phyloP scores from a whole-genome alignment of 2,329 filamentous ascomycete genomes.

The Sarocladium oryzae region DNA sequence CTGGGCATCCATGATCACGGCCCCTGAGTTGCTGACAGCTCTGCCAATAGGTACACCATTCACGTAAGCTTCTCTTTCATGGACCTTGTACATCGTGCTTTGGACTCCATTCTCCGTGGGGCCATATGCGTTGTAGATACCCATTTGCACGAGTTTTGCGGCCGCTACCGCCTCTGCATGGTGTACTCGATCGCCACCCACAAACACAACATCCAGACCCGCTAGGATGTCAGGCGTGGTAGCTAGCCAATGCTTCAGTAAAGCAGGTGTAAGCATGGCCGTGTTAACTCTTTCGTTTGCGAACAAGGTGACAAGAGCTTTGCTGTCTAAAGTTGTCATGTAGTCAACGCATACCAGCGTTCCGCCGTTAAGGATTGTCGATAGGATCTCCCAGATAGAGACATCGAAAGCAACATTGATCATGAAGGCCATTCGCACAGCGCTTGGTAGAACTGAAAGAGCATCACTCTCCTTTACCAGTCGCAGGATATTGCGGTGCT shows the following conservation, averaged over 20 bases:
- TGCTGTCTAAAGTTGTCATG: constrained; percentile 7
- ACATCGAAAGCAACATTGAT: constrained; percentile 12
- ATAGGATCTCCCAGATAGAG: constrained; percentile 13
- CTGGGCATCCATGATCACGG: constrained; percentile 18
- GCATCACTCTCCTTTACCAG: constrained; percentile 7
- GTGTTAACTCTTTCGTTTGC: constrained; percentile 11
- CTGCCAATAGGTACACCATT: constrained; percentile 17
- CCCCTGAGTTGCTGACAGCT: constrained; percentile 16
- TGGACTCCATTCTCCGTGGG: constrained; percentile 16
- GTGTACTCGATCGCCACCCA: constrained; percentile 16
- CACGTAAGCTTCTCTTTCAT: neutral
- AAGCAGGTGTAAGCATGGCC: constrained; percentile 12
- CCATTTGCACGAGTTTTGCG: too few species aligned
- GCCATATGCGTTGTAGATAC: constrained; percentile 12
- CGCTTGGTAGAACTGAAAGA: neutral
- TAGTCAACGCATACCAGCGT: constrained; percentile 12
- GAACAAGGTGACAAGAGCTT: constrained; percentile 11
- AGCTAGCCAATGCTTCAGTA: constrained; percentile 16
- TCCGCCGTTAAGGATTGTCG: constrained; percentile 12
- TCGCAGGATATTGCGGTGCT: constrained; percentile 14
- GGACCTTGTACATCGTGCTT: constrained; percentile 12
- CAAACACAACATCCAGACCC: constrained; percentile 10
- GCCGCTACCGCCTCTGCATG: too few species aligned
- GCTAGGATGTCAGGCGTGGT: constrained; percentile 9
- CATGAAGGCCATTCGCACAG: neutral